phyloP scores from a whole-genome alignment of 179 eudicot genomes.

The Drosera spatulata region DNA sequence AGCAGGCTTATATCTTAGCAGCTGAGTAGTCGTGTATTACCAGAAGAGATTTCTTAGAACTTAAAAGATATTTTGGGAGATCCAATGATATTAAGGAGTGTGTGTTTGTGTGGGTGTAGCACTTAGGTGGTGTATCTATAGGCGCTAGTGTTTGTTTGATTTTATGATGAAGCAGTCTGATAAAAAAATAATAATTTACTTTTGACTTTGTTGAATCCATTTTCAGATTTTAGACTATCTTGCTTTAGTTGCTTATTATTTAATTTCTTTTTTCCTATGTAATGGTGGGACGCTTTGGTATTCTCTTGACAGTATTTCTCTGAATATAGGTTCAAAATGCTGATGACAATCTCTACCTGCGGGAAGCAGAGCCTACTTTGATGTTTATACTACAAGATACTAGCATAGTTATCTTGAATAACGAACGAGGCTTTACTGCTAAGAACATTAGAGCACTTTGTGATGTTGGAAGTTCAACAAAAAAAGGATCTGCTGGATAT shows the following conservation, averaged over 20 bases:
- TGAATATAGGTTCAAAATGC: conserved; percentile 82
- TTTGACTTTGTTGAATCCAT: too few species aligned
- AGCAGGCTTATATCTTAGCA: too few species aligned
- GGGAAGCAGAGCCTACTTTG: conserved; percentile 70
- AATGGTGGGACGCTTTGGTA: not conserved
- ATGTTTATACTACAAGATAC: conserved; percentile 64
- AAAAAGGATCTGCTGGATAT: conserved; percentile 79
- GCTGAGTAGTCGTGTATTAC: too few species aligned
- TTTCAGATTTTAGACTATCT: not conserved
- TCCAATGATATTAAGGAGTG: too few species aligned
- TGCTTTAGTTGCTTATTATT: not conserved
- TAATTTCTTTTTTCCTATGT: not conserved
- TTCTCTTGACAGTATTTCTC: conserved; percentile 4
- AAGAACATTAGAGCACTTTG: conserved; percentile 89
- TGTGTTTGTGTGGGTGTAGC: too few species aligned
- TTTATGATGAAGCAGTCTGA: too few species aligned
- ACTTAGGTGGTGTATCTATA: too few species aligned
- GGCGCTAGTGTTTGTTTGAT: too few species aligned
- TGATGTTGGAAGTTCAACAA: conserved; percentile 96
- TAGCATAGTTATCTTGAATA: conserved; percentile 65
- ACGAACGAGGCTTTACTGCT: conserved; percentile 75
- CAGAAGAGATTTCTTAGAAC: too few species aligned
- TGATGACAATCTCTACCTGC: conserved; percentile 78
- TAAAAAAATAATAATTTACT: too few species aligned
- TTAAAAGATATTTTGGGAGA: too few species aligned